Base-by-base conservation (phyloP, 352 stramenopile species). In the Pythium folliculosum region DNA sequence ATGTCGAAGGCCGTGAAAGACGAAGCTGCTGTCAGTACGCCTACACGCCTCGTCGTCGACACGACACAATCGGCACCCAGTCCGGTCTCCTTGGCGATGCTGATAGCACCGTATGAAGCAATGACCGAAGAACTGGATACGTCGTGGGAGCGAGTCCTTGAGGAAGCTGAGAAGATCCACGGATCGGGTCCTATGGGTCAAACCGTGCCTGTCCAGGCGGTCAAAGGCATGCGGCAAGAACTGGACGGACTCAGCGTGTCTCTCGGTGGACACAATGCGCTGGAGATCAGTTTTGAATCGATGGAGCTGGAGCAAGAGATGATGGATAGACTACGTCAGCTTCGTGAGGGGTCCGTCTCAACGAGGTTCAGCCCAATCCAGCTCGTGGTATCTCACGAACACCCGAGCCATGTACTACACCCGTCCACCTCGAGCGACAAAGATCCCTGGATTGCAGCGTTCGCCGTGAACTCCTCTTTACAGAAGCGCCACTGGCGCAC, bases 301-400 rank as follows among this genome's bases (percentile, higher is more conserved):
- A 51, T 90, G 49, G 77, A 83, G 51, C 65, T 88, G 19, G 61
- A 79, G 6, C 62, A 23, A 17, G 52, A 66, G 14, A 78, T 86
- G 23, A 74, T 87, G 5, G 61, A 76, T 0, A 62, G 73, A 49
- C 69, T 90, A 6, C 78, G 73, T 7, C 69, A 79, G 50, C 67
- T 87, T 22, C 77, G 80, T 13, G 77, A 90, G 65, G 72, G 75
- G 0, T 77, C 78, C 10, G 63, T 80, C 9, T 83, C 76, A 4
- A 87, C 76, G 45, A 74, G 81, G 17, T 87, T 82, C 50, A 77
- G 69, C 50, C 79, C 81, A 1, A 75, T 88, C 17, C 54, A 87
- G 30, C 73, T 90, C n/a, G 54, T 63, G 0, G 75, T 88, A 22
- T 74, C 70, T 0, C 76, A 87, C 43, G 70, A 70, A 49, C 60